phyloP scores from a whole-genome alignment of 345 rosid species.

The Sonneratia alba region DNA sequence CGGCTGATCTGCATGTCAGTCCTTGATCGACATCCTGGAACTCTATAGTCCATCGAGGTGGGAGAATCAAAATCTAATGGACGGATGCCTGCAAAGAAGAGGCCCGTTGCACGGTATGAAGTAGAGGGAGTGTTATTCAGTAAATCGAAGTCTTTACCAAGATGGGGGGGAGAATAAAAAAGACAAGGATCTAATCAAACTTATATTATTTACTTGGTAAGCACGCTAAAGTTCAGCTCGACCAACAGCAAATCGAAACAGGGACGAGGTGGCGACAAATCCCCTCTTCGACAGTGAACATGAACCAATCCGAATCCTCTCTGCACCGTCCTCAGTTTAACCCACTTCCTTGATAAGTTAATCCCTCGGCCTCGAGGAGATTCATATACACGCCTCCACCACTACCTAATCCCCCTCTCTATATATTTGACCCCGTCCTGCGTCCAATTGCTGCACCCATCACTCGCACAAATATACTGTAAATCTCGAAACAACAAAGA shows the following conservation, averaged over 20 bases:
- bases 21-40: too few species aligned
- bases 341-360: too few species aligned
- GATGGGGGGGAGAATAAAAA: not conserved
- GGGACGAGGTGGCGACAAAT: slow-evolving; percentile 13
- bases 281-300: not conserved
- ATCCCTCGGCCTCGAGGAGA: too few species aligned
- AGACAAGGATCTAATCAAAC: not conserved
- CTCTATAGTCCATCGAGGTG: too few species aligned
- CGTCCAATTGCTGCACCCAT: not conserved
- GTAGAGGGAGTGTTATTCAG: too few species aligned
- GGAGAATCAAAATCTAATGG: too few species aligned
- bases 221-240: slow-evolving; percentile 55
- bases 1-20: too few species aligned
- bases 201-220: slow-evolving; percentile 30
- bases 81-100: too few species aligned
- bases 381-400: slow-evolving; percentile 9
- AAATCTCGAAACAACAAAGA: not conserved
- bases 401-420: not conserved
- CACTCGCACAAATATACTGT: not conserved
- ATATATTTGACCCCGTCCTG: not conserved
- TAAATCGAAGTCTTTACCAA: too few species aligned
- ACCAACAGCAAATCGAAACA: slow-evolving; percentile 24
- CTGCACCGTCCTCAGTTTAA: too few species aligned
- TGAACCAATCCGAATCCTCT: not conserved
- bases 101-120: too few species aligned